Percentiles rank a stretch among this genome's conserved stretches.
Conservation (phyloP, 2,329 filamentous ascomycete genomes). For the Hypoxylon sp. region DNA sequence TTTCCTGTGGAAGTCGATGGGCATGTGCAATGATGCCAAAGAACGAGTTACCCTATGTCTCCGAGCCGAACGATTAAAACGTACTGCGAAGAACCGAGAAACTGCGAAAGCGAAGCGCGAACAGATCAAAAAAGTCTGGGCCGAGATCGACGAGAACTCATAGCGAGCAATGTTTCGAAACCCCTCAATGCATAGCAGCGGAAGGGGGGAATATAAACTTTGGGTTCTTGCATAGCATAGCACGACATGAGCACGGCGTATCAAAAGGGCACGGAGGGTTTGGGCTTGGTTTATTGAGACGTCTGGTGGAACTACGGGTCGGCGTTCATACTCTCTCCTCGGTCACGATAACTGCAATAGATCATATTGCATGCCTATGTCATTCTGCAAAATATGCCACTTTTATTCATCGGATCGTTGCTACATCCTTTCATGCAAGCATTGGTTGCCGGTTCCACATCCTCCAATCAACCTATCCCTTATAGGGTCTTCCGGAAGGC, state of each 20-base stretch:
- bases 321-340: conserved; percentile 15
- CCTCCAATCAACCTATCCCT: conserved; percentile 14
- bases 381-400: too few relatives aligned
- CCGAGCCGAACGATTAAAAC: conserved; percentile 79
- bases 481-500: conserved; percentile 62
- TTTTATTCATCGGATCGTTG: conserved; percentile 5
- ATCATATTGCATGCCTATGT: neutral
- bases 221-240: conserved; percentile 9
- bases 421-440: conserved; percentile 12
- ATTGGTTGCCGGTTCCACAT: neutral
- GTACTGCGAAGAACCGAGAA: conserved; percentile 79
- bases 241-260: conserved; percentile 30
- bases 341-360: neutral
- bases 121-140: conserved; percentile 79
- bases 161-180: conserved; percentile 48
- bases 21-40: conserved; percentile 90
- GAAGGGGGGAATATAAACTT: neutral
- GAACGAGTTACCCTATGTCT: conserved; percentile 85
- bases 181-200: conserved; percentile 2
- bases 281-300: conserved; percentile 7
- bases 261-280: conserved; percentile 1
- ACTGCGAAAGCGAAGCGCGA: conserved; percentile 73
- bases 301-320: too few relatives aligned
- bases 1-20: conserved; percentile 90
- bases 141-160: conserved; percentile 77